These are phyloP conservation scores for Isatis tinctoria DNA, from an alignment of 345 rosid species.

Conservation along the genomic window DNA sequence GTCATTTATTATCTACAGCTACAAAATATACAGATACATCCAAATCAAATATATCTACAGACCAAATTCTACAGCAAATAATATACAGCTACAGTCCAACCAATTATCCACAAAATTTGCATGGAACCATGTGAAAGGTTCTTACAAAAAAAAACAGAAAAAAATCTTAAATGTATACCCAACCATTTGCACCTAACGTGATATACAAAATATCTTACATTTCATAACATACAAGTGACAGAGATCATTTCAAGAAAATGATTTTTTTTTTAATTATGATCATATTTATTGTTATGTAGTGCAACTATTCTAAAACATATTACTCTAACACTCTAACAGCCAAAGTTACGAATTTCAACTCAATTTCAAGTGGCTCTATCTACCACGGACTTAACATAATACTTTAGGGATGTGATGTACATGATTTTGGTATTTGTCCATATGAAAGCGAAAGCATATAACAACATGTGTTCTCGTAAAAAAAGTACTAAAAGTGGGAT, in stretches of 20 bases:
- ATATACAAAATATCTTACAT: not conserved
- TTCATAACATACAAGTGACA: not conserved
- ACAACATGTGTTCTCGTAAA: not conserved
- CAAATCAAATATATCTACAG: too few relatives aligned
- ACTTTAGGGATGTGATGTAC: not conserved
- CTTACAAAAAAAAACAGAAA: too few relatives aligned
- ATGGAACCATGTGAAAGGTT: too few relatives aligned
- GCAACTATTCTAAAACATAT: not conserved
- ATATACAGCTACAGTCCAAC: too few relatives aligned
- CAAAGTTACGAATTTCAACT: not conserved
- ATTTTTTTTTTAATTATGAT: not conserved
- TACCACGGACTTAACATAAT: not conserved
- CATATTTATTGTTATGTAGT: not conserved
- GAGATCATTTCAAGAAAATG: not conserved
- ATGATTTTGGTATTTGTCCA: not conserved
- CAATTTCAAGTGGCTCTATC: not conserved
- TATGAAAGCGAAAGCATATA: not conserved
- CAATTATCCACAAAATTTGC: too few relatives aligned
- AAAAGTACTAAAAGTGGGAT: not conserved
- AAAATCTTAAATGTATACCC: too few relatives aligned
- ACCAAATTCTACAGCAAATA: too few relatives aligned
- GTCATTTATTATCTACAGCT: too few relatives aligned
- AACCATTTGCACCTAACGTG: not conserved
- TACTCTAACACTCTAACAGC: not conserved
- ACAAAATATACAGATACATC: too few relatives aligned